Evolutionary conservation across 768 basidiomycete genomes (phyloP).

Genomic region (Naganishia randhawae): DNA sequence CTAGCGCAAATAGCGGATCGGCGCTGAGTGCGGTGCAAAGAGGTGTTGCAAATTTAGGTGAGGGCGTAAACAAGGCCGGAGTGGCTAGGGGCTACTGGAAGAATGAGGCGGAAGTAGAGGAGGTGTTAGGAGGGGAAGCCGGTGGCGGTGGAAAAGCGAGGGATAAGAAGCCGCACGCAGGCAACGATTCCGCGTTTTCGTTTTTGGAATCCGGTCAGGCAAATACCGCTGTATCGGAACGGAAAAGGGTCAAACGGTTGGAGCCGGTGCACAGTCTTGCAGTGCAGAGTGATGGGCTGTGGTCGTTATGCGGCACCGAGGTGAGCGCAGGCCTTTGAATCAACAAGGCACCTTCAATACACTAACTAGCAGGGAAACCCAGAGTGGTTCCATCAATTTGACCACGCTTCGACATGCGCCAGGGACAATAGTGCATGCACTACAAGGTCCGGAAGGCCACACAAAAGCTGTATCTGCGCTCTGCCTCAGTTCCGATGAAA

Average conservation of each 20-base stretch:
- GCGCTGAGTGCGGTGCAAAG: constrained; percentile 84
- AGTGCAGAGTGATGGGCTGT: constrained; percentile 88
- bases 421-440: constrained; percentile 67
- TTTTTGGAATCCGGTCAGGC: constrained; percentile 1
- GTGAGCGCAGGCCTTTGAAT: constrained; percentile 54
- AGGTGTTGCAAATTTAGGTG: constrained; percentile 82
- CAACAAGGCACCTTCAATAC: too few relatives aligned
- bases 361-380: background rate
- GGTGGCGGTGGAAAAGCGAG: constrained; percentile 12
- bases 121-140: constrained; percentile 5
- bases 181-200: constrained; percentile 56
- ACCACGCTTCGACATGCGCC: constrained; percentile 91
- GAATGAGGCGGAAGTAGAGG: constrained; percentile 55
- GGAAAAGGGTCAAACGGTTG: constrained; percentile 27
- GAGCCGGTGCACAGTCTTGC: constrained; percentile 81
- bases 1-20: constrained; percentile 79
- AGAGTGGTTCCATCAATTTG: constrained; percentile 88
- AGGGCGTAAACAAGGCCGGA: constrained; percentile 84
- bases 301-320: constrained; percentile 81
- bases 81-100: constrained; percentile 89
- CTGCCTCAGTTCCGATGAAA: constrained; percentile 73
- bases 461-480: constrained; percentile 72
- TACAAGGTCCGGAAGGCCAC: constrained; percentile 60
- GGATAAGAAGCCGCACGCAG: constrained; percentile 51
- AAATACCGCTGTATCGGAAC: background rate